Evolutionary conservation across 371 early-diverging fungal species (phyloP).

Genomic region (Thermomucor indicae-seudaticae): DNA sequence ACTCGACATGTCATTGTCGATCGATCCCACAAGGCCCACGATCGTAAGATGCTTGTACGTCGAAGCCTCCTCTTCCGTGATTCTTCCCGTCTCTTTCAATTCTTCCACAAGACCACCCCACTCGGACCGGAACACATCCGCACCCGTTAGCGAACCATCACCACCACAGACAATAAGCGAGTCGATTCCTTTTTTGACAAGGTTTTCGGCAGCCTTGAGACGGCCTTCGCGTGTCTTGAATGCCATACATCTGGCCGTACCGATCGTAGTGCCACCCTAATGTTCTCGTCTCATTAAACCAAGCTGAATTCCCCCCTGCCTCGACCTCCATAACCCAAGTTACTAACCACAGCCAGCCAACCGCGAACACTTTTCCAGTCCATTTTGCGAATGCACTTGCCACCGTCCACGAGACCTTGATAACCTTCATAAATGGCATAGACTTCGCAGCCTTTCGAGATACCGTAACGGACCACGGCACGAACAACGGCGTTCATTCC

Average conservation of each 20-base stretch:
- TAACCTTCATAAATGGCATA: slow-evolving; percentile 97
- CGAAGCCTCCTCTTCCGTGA: slow-evolving; percentile 54
- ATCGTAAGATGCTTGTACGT: slow-evolving; percentile 72
- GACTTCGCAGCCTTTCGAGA: slow-evolving; percentile 80
- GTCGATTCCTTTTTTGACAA: slow-evolving; percentile 90
- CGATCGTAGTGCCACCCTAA: slow-evolving; percentile 94
- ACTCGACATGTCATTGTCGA: slow-evolving; percentile 95
- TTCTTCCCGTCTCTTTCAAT: slow-evolving; percentile 53
- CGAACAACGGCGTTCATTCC: slow-evolving; percentile 99
- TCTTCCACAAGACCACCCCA: slow-evolving; percentile 83
- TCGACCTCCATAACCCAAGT: background rate
- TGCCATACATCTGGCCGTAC: slow-evolving; percentile 87
- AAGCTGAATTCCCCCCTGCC: background rate
- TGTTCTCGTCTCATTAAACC: too few species aligned
- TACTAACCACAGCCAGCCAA: slow-evolving; percentile 63
- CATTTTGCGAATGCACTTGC: slow-evolving; percentile 79
- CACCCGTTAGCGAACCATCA: slow-evolving; percentile 97
- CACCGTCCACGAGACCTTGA: slow-evolving; percentile 96
- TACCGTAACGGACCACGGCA: slow-evolving; percentile 89
- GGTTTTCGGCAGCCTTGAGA: slow-evolving; percentile 77
- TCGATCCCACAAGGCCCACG: slow-evolving; percentile 94
- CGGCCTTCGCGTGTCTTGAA: slow-evolving; percentile 90
- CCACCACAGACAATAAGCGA: slow-evolving; percentile 96
- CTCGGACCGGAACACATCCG: slow-evolving; percentile 88
- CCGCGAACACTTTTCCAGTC: slow-evolving; percentile 90